Base-by-base conservation (phyloP, 2,329 filamentous ascomycete genomes). In the Plenodomus biglobosus region DNA sequence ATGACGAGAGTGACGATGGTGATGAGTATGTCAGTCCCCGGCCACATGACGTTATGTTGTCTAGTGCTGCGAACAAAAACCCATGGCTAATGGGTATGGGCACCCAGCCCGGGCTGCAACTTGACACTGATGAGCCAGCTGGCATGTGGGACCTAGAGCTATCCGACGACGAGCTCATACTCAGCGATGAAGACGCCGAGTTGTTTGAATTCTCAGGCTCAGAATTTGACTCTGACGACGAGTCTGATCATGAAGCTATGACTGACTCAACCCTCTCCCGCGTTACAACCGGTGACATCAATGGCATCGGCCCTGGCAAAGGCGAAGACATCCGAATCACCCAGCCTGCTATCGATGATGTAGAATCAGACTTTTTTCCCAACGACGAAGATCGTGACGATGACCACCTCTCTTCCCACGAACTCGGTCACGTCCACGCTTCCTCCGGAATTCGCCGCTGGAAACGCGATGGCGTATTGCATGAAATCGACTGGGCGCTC, bases 401-500 rank as follows among this genome's bases (percentile, higher is more conserved):
- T 66, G 92, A 97, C 49, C 70, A 96, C 57, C 79, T 96, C 1
- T 84, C 88, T 38, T 90, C 86, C 0, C 94, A 88, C 62, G 83
- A 85, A 13, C 78, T 97, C 1, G 92, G 92, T 2, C 85, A 90
- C 62, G 78, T 97, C 3, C 90, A 95, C 63, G 92, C 92, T 0
- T 95, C 90, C 0, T 96, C 91, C 18, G 92, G 92, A 6, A 87
- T 97, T 49, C 85, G 90, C 3, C 84, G 92, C 22, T 86, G 88
- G 66, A 80, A 78, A 42, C 81, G 86, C 50, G 79, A 87, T 52
- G 85, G 86, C 3, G 76, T 95, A 19, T 78, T 89, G 5, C 92
- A 96, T 68, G 92, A 97, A 70, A 91, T 97, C 38, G 92, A 97
- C 70, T 97, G 92, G 92, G 91, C 92, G 0, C 76, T 97, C 2